These are phyloP conservation scores for Aspergillus sp. DNA, from an alignment of 2,329 filamentous ascomycete species.

Conservation along the genomic window DNA sequence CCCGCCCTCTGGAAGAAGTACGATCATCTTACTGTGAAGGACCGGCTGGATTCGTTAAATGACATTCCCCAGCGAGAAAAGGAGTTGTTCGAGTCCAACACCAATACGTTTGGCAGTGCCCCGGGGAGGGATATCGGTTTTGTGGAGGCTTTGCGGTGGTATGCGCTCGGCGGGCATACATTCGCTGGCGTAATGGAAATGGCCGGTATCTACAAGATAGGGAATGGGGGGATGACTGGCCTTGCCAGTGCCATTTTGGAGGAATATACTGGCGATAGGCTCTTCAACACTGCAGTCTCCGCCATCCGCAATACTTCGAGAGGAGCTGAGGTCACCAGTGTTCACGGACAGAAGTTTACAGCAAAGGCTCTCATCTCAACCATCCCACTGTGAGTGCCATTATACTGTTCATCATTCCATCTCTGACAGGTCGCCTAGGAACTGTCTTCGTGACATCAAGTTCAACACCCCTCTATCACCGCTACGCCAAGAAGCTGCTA, in stretches of 20 bases:
- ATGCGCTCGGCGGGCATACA: slow-evolving; percentile 27
- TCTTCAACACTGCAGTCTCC: neutral
- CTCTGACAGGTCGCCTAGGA: neutral
- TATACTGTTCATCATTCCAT: neutral
- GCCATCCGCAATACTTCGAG: neutral
- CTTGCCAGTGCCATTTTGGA: slow-evolving; percentile 15
- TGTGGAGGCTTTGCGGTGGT: slow-evolving; percentile 30
- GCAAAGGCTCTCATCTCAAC: neutral
- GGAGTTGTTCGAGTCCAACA: slow-evolving; percentile 22
- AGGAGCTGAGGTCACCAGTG: neutral
- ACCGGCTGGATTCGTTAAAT: slow-evolving; percentile 29
- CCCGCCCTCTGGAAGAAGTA: slow-evolving; percentile 29
- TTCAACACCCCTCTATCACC: slow-evolving; percentile 29
- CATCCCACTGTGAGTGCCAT: neutral
- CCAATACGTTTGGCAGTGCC: slow-evolving; percentile 17
- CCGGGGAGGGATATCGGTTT: slow-evolving; percentile 24
- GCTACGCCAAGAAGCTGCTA: slow-evolving; percentile 24
- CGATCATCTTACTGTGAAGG: slow-evolving; percentile 27
- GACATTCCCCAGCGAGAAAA: slow-evolving; percentile 20
- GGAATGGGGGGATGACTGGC: slow-evolving; percentile 25
- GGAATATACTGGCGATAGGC: slow-evolving; percentile 12
- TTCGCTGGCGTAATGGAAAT: slow-evolving; percentile 22
- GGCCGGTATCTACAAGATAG: slow-evolving; percentile 26
- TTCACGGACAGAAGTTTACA: neutral
- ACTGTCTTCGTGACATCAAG: slow-evolving; percentile 16